Evolutionary conservation across 331 rosid species (phyloP).

Genomic region (Malus hybrid): DNA sequence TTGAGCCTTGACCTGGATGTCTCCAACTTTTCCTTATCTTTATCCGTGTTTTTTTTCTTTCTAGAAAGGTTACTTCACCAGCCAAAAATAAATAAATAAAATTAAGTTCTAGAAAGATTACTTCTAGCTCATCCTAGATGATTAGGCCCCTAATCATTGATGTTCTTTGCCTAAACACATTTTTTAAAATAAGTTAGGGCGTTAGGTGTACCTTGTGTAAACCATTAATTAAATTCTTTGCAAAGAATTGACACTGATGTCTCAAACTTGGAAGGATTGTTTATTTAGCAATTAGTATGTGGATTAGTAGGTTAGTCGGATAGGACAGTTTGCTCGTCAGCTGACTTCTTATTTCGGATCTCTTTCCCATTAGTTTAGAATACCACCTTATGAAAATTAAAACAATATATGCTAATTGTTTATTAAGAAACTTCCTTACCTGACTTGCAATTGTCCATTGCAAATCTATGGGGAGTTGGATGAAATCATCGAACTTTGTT

Average conservation of each 20-base stretch:
- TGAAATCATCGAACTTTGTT: conserved; percentile 91
- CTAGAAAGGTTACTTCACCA: too few species aligned
- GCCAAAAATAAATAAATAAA: too few species aligned
- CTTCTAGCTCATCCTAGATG: background rate
- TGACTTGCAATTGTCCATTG: conserved; percentile 92
- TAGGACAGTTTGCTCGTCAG: too few species aligned
- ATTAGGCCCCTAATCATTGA: background rate
- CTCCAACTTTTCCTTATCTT: background rate
- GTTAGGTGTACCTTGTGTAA: background rate
- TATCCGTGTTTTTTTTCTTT: background rate
- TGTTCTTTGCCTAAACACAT: background rate
- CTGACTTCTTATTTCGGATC: too few species aligned
- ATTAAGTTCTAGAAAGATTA: too few species aligned
- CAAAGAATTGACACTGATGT: too few species aligned
- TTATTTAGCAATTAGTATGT: too few species aligned
- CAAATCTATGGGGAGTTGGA: conserved; percentile 93
- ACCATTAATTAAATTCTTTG: background rate
- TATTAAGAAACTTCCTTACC: conserved; percentile 31
- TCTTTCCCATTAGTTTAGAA: too few species aligned
- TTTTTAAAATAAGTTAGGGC: background rate
- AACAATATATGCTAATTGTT: background rate
- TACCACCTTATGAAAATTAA: too few species aligned
- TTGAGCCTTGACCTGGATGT: background rate
- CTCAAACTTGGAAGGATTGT: too few species aligned
- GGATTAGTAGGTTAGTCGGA: too few species aligned